Evolutionary conservation across 1,284 basidiomycete species (phyloP).

Genomic region (Cryptococcus amylolentus): DNA sequence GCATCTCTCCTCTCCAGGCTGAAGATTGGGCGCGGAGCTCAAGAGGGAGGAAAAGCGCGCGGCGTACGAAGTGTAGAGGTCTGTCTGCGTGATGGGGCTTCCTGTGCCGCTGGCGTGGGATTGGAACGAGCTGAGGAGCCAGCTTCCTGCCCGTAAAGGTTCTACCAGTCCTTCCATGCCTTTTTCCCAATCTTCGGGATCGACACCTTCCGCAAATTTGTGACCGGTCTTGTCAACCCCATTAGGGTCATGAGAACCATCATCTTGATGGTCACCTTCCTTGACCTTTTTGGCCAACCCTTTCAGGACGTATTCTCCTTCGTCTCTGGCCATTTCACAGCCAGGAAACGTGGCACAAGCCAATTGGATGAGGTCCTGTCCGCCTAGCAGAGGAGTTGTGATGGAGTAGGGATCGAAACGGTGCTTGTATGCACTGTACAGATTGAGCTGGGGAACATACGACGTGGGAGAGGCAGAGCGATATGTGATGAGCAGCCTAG

Average conservation of each 20-base stretch:
- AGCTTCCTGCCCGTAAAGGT: conserved; percentile 39
- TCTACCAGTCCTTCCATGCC: conserved; percentile 38
- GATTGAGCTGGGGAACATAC: conserved; percentile 33
- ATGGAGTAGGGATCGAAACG: conserved; percentile 42
- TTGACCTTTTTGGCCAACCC: conserved; percentile 36
- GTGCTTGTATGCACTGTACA: conserved; percentile 41
- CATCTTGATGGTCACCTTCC: conserved; percentile 2
- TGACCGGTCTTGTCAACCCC: neutral
- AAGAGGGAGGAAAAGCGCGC: conserved; percentile 34
- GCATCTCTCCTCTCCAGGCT: neutral
- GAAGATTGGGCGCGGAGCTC: neutral
- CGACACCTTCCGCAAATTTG: conserved; percentile 4
- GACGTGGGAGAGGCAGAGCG: conserved; percentile 23
- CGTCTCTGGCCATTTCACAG: conserved; percentile 43
- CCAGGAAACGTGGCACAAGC: conserved; percentile 45
- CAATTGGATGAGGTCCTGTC: conserved; percentile 45
- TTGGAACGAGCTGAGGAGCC: conserved; percentile 40
- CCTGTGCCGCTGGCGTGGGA: conserved; percentile 20
- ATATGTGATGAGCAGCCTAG: conserved; percentile 43
- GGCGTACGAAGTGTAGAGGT: conserved; percentile 44
- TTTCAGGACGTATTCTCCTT: conserved; percentile 39
- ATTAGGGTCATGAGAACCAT: too few species aligned
- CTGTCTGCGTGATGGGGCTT: conserved; percentile 33
- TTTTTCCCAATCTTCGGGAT: conserved; percentile 25
- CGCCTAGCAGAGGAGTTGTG: conserved; percentile 32